These are phyloP conservation scores for Neoboletus magnificus DNA, from an alignment of 768 basidiomycete species.

Conservation along the genomic window DNA sequence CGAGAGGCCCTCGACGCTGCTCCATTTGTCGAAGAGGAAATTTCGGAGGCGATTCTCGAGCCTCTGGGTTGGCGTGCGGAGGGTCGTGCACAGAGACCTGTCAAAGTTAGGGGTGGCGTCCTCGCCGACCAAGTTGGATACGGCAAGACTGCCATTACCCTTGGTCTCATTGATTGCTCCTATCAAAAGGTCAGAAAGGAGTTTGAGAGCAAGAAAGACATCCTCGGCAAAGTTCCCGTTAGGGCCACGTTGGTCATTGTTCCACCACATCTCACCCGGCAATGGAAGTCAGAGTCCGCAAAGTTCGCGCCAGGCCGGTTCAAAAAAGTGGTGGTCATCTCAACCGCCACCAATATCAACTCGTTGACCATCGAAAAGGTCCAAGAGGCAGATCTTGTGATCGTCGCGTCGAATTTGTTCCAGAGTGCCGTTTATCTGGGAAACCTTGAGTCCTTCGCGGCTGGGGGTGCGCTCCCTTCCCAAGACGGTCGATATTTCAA, in stretches of 20 bases:
- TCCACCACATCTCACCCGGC: conserved; percentile 84
- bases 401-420: conserved; percentile 86
- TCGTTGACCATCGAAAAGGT: conserved; percentile 67
- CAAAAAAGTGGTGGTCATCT: conserved; percentile 57
- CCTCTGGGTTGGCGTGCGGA: conserved; percentile 94
- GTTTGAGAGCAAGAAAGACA: conserved; percentile 46
- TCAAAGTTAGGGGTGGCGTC: conserved; percentile 81
- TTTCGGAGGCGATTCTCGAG: conserved; percentile 83
- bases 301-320: conserved; percentile 63
- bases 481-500: conserved; percentile 88
- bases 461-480: conserved; percentile 63
- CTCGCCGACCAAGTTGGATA: conserved; percentile 96
- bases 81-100: conserved; percentile 76
- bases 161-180: conserved; percentile 81
- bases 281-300: conserved; percentile 83
- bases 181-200: conserved; percentile 54
- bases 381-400: conserved; percentile 78
- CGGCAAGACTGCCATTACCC: conserved; percentile 93
- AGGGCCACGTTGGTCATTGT: conserved; percentile 84
- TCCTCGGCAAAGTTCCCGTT: conserved; percentile 64
- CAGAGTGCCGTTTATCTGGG: conserved; percentile 70
- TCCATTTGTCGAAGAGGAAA: conserved; percentile 91
- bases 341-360: conserved; percentile 70
- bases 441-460: conserved; percentile 71
- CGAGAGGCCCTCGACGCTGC: conserved; percentile 64